Conservation (phyloP, 768 basidiomycete genomes). For the Amanita thiersii region DNA sequence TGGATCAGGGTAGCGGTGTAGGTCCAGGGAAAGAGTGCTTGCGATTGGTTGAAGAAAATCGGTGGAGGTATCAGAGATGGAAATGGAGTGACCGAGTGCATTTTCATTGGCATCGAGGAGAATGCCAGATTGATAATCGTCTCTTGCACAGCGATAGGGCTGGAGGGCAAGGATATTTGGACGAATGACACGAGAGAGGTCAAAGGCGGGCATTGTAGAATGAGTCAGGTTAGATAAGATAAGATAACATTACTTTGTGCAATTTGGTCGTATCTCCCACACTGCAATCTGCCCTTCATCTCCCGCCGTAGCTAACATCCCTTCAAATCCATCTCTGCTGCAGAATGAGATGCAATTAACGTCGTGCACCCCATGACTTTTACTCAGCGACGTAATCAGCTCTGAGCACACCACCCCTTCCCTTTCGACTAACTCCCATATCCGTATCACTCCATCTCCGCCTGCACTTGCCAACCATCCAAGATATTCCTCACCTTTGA, state of each 20-base stretch:
- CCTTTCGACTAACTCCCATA: constrained; percentile 64
- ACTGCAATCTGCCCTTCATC: constrained; percentile 80
- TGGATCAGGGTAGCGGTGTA: constrained; percentile 94
- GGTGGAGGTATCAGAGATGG: constrained; percentile 21
- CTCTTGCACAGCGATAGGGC: constrained; percentile 93
- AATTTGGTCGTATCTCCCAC: constrained; percentile 46
- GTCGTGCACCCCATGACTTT: constrained; percentile 79
- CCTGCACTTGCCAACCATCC: constrained; percentile 86
- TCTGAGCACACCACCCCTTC: constrained; percentile 11
- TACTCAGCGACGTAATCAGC: constrained; percentile 45
- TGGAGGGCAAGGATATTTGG: constrained; percentile 88
- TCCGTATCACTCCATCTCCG: constrained; percentile 74
- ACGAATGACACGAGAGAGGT: constrained; percentile 48
- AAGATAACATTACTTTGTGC: background rate
- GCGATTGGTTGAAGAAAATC: constrained; percentile 22
- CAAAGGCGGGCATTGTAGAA: constrained; percentile 8
- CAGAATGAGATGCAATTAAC: constrained; percentile 86
- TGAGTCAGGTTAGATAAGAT: too few relatives aligned
- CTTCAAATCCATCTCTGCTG: constrained; percentile 50
- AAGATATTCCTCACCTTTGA: constrained; percentile 27
- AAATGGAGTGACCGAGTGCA: constrained; percentile 80
- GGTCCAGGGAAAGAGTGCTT: constrained; percentile 40
- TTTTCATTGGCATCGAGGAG: constrained; percentile 99
- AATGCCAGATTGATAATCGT: constrained; percentile 89
- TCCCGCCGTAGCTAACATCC: constrained; percentile 72